These are phyloP conservation scores for Blastobotrys buckinghamii DNA, from an alignment of 1,139 yeast species.

Conservation along the genomic window DNA sequence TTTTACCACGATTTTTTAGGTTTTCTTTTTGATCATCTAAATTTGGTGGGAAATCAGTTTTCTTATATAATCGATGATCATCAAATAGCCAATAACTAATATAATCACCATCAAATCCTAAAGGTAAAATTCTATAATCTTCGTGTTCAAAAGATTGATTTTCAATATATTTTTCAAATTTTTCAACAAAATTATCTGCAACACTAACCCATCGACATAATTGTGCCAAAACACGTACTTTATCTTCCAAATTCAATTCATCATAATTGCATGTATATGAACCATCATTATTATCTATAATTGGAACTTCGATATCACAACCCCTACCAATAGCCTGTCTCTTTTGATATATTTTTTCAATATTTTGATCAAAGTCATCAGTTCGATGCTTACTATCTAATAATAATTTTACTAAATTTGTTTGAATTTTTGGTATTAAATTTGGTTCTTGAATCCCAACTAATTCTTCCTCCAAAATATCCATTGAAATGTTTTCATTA, in stretches of 20 bases:
- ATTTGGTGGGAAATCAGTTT: constrained; percentile 9
- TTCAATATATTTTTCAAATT: constrained; percentile 17
- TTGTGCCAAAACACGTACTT: constrained; percentile 21
- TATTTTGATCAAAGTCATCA: constrained; percentile 15
- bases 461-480: constrained; percentile 30
- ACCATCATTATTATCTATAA: constrained; percentile 4
- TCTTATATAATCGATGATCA: constrained; percentile 32
- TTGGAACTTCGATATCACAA: constrained; percentile 10
- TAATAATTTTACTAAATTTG: constrained; percentile 13
- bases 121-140: constrained; percentile 29
- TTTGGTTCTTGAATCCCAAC: constrained; percentile 18
- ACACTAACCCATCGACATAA: constrained; percentile 23
- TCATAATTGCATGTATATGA: constrained; percentile 4
- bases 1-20: constrained; percentile 5
- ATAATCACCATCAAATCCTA: constrained; percentile 30
- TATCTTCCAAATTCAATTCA: constrained; percentile 14
- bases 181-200: constrained; percentile 23
- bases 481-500: constrained; percentile 20
- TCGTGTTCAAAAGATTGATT: constrained; percentile 4
- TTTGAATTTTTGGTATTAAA: constrained; percentile 15
- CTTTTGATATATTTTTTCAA: constrained; percentile 10
- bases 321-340: constrained; percentile 6
- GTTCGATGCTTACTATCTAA: constrained; percentile 16
- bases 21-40: constrained; percentile 4
- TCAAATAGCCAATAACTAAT: constrained; percentile 32